Conservation (phyloP, 805 yeast species). For the Lachancea dasiensis region DNA sequence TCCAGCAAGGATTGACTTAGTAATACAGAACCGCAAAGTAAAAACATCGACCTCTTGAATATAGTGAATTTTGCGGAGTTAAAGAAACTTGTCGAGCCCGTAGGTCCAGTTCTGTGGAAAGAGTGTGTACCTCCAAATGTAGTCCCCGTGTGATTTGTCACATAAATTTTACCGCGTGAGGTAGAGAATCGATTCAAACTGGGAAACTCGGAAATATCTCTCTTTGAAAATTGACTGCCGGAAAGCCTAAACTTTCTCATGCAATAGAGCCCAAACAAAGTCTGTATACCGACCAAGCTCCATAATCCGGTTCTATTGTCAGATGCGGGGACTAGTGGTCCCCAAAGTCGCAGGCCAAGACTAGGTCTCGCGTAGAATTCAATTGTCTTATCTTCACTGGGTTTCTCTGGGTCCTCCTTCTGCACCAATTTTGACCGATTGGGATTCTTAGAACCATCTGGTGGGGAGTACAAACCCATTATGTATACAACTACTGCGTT, state of each 20-base stretch:
- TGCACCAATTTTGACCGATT: constrained; percentile 9
- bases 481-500: no score
- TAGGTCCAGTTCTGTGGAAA: constrained; percentile 15
- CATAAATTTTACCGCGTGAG: constrained; percentile 22
- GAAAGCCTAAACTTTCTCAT: constrained; percentile 20
- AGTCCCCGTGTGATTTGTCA: constrained; percentile 13
- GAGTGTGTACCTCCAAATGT: constrained; percentile 21
- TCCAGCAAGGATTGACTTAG: constrained; percentile 55
- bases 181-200: constrained; percentile 31
- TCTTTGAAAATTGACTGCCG: constrained; percentile 16
- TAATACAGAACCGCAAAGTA: constrained; percentile 40
- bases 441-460: constrained; percentile 20
- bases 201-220: constrained; percentile 31
- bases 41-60: constrained; percentile 30
- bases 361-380: constrained; percentile 44
- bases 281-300: constrained; percentile 47
- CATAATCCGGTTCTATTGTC: constrained; percentile 54
- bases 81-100: constrained; percentile 16
- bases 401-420: constrained; percentile 16
- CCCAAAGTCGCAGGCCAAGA: constrained; percentile 56
- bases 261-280: constrained; percentile 40
- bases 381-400: constrained; percentile 9
- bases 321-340: constrained; percentile 69
- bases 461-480: constrained; percentile 32
- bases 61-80: constrained; percentile 26